Conservation (phyloP, 2,329 filamentous ascomycete species). For the Aspergillus calidoustus region DNA sequence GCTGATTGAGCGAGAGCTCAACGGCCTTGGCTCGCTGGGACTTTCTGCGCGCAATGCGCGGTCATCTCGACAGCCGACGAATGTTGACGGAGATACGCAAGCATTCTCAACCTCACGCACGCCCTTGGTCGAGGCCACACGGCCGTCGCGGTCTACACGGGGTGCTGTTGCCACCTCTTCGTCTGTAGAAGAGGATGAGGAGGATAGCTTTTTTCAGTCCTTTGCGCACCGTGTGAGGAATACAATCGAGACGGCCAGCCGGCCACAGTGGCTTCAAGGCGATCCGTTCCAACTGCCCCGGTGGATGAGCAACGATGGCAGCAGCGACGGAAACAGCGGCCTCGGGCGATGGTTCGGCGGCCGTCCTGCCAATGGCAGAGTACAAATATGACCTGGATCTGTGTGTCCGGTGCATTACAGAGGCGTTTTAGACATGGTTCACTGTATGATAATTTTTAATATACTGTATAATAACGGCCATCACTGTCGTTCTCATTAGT, state of each 20-base stretch:
- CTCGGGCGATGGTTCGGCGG: conserved; percentile 47
- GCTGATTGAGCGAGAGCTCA: conserved; percentile 84
- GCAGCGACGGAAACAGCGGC: conserved; percentile 32
- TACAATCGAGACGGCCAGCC: conserved; percentile 81
- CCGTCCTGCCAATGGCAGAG: conserved; percentile 43
- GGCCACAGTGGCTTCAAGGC: conserved; percentile 81
- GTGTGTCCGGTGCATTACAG: conserved; percentile 27
- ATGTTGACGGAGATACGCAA: conserved; percentile 30
- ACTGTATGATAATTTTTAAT: conserved; percentile 18
- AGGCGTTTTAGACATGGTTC: conserved; percentile 27
- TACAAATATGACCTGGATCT: conserved; percentile 41
- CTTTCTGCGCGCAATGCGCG: conserved; percentile 41
- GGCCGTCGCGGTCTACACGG: conserved; percentile 34
- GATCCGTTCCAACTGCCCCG: conserved; percentile 75
- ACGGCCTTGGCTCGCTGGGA: conserved; percentile 59
- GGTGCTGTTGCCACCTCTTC: conserved; percentile 39
- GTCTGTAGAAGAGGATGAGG: conserved; percentile 66
- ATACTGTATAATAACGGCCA: conserved; percentile 2
- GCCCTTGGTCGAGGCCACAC: conserved; percentile 35
- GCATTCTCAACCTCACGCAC: conserved; percentile 40
- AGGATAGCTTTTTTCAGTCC: conserved; percentile 82
- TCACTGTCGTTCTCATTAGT: background rate
- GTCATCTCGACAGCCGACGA: conserved; percentile 34
- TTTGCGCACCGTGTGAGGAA: conserved; percentile 88
- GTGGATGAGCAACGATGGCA: conserved; percentile 73